Evolutionary conservation across 225 moss, liverwort and hornwort genomes (phyloP), one percentile per base, ranked within the genome.

Genomic region (Rhytidiadelphus loreus): DNA sequence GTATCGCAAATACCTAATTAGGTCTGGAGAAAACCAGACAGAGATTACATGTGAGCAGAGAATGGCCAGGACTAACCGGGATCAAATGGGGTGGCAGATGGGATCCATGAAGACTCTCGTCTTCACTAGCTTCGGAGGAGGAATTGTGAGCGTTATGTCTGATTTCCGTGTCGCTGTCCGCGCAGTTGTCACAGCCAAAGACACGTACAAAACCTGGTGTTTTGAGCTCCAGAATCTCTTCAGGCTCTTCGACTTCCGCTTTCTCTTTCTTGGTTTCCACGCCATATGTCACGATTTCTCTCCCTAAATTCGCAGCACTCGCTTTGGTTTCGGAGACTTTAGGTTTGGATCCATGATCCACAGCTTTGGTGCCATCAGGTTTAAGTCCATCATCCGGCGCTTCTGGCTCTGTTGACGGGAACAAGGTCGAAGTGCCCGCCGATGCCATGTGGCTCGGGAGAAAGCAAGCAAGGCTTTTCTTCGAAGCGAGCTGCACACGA

Each of bases 201-300:
- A 93, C 1, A 55, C 93, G 93, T 8, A 93, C 63, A 59, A 91
- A 93, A 35, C 91, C 93, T 8, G 93, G 93, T 69, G 93, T 93
- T 86, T 88, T 93, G 13, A 93, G 88, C 80, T 93, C 89, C 48
- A 80, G 81, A 84, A 93, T 71, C 86, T 93, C 93, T 86, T 89
- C 92, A 69, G 88, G 78, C 83, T 88, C 86, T 80, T 86, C 80
- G 33, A 50, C 83, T 83, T 84, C 57, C 30, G 32, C 70, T 86
- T 85, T 30, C 83, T 90, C 77, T 88, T 91, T 88, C 90, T 88
- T 91, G 65, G 80, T 62, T 75, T 85, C 46, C 65, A 89, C 85
- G 60, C 72, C 91, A 61, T 46, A 78, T 29, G 70, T 64, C 80
- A 93, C 89, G 16, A 92, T 91, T 73, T 91, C 86, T 68, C 91